Base-by-base conservation (phyloP, 2,329 filamentous ascomycete genomes). In the Paraconiothyrium sp. region DNA sequence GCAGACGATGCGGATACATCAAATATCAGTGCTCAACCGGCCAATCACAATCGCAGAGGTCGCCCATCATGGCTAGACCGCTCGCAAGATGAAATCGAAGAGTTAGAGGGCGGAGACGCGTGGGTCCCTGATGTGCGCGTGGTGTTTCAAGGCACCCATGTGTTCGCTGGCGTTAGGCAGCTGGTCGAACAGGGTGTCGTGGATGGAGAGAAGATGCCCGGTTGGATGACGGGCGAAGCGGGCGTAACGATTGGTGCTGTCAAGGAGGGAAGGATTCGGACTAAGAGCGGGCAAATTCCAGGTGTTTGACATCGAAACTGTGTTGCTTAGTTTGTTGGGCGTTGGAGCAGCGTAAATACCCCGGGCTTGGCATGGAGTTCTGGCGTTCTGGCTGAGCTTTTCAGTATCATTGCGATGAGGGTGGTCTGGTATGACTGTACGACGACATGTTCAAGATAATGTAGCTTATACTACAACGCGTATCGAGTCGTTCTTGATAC, bases 221-320 rank as follows among this genome's bases (percentile, higher is more conserved):
- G 91, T 0, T 97, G 93, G 92, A 90, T 97, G 89, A 95, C 92
- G 0, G 93, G 93, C 1, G 93, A 97, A 72, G 91, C 93, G 48
- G 91, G 89, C 0, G 88, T 95, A 5, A 95, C 91, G 57, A 84
- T 89, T 41, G 91, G 92, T 0, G 85, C 88, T 32, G 88, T 96
- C 4, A 85, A 84, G 65, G 78, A 87, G 61, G 92, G 92, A 2
- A 84, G 89, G 64, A 88, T 93, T 55, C 64, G 67, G 51, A 71
- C 67, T 10, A 77, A 68, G 58, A 65, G 70, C 58, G 69, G 65
- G 22, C 67, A 67, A 56, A 63, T 72, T 48, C 67, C 71, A 44
- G 70, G 71, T 50, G 62, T 69, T 57, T 73, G 64, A 69, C 2
- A 11, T 43, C 24, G 22, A 58, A 20, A 14, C 14, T 37, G 37